Conservation (phyloP, 352 stramenopile genomes). For the Globisporangium okanoganense region DNA sequence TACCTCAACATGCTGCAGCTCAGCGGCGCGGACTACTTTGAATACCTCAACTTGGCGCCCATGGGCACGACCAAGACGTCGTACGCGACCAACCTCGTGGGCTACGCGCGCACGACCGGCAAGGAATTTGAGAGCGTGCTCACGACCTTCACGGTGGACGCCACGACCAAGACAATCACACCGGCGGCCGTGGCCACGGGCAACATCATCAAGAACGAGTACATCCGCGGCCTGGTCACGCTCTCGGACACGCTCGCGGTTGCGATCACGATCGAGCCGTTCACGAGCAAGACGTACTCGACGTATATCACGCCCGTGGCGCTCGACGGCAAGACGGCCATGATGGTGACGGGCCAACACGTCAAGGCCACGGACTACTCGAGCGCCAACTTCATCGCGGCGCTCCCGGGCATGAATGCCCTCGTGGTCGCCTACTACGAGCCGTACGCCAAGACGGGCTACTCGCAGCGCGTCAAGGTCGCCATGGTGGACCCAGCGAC, state of each 20-base stretch:
- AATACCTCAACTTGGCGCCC: slow-evolving; percentile 52
- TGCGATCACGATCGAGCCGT: slow-evolving; percentile 20
- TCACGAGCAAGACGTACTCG: slow-evolving; percentile 10
- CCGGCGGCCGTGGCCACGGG: slow-evolving; percentile 7
- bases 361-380: slow-evolving; percentile 22
- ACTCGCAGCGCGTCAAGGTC: slow-evolving; percentile 34
- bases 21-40: slow-evolving; percentile 11
- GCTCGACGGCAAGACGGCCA: slow-evolving; percentile 20
- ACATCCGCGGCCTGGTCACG: slow-evolving; percentile 49
- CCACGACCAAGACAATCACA: slow-evolving; percentile 29
- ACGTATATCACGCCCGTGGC: slow-evolving; percentile 28
- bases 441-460: slow-evolving; percentile 18
- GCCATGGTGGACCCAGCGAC: slow-evolving; percentile 26
- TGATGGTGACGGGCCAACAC: slow-evolving; percentile 22
- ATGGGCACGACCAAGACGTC: slow-evolving; percentile 28
- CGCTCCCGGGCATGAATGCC: slow-evolving; percentile 22
- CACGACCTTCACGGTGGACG: slow-evolving; percentile 38
- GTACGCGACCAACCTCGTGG: slow-evolving; percentile 50
- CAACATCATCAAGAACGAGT: slow-evolving; percentile 21
- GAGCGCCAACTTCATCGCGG: slow-evolving; percentile 32
- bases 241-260: slow-evolving; percentile 51
- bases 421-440: slow-evolving; percentile 58
- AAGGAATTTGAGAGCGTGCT: slow-evolving; percentile 33
- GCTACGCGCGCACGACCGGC: slow-evolving; percentile 29
- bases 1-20: slow-evolving; percentile 47